Percentiles rank a stretch among this genome's conserved stretches.
These are phyloP conservation scores for Fusarium sp. DNA, from an alignment of 2,329 filamentous ascomycete species.

Conservation along the genomic window DNA sequence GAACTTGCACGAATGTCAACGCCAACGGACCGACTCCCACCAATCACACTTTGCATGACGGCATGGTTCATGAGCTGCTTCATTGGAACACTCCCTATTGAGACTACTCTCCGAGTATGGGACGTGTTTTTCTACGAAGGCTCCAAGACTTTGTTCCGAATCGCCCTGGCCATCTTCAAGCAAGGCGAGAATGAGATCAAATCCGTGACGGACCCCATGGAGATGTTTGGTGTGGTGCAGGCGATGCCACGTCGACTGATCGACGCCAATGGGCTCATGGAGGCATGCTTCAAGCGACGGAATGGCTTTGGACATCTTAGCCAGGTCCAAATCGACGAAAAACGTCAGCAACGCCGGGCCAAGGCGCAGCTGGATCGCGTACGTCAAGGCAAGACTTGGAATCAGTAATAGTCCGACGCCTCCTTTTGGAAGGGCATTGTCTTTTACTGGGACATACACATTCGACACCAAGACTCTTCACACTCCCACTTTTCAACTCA, in stretches of 20 bases:
- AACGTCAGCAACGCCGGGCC: constrained; percentile 74
- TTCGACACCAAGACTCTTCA: constrained; percentile 7
- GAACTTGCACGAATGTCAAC: constrained; percentile 53
- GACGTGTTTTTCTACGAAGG: constrained; percentile 97
- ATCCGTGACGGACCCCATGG: constrained; percentile 85
- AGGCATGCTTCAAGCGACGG: constrained; percentile 82
- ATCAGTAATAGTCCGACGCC: constrained; percentile 46
- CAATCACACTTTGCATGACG: constrained; percentile 91
- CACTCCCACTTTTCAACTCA: constrained; percentile 6
- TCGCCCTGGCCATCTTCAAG: constrained; percentile 92
- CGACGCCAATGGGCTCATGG: constrained; percentile 84
- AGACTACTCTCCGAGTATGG: constrained; percentile 92
- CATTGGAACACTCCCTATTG: constrained; percentile 90
- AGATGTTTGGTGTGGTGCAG: constrained; percentile 95
- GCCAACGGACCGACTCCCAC: constrained; percentile 72
- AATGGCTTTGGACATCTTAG: constrained; percentile 85
- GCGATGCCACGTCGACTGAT: constrained; percentile 82
- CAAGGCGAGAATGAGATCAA: constrained; percentile 83
- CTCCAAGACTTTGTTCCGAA: constrained; percentile 91
- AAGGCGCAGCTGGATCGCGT: constrained; percentile 58
- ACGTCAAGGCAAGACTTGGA: constrained; percentile 47
- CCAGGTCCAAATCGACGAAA: constrained; percentile 82
- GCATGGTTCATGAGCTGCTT: constrained; percentile 99
- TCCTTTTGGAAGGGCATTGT: constrained; percentile 56
- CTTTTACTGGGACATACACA: constrained; percentile 18